phyloP scores from a whole-genome alignment of 176 grass and related monocot genomes.

The Zoysia pacifica region DNA sequence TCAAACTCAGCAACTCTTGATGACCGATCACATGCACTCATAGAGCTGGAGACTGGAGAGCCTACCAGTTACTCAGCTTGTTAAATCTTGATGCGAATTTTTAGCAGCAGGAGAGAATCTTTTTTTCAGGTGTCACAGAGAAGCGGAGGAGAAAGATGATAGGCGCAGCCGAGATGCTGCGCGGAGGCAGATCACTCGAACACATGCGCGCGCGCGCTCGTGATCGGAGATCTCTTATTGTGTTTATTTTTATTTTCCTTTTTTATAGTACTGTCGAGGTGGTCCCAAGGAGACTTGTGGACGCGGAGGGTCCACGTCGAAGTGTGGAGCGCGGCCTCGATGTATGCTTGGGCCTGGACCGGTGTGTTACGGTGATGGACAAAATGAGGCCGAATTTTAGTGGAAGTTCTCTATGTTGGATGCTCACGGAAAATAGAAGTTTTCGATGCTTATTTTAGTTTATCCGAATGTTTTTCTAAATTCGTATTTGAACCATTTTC shows the following conservation, averaged over 20 bases:
- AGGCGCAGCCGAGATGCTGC: constrained; percentile 30
- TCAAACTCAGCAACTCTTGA: too few species aligned
- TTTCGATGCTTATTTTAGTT: too few species aligned
- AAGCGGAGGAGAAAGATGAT: constrained; percentile 21
- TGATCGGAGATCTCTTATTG: not conserved
- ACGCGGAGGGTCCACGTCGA: constrained; percentile 15
- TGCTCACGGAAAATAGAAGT: too few species aligned
- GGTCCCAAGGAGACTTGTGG: not conserved
- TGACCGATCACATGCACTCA: not conserved
- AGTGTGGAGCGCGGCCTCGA: too few species aligned
- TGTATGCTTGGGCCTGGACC: not conserved
- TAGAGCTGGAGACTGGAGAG: not conserved
- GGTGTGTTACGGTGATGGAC: too few species aligned
- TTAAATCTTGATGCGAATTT: not conserved
- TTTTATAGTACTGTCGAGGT: not conserved
- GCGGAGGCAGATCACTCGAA: constrained; percentile 12
- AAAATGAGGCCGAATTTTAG: too few species aligned
- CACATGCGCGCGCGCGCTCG: constrained; percentile 37
- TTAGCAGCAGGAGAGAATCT: not conserved
- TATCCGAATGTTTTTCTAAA: too few species aligned
- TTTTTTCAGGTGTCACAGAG: constrained; percentile 32
- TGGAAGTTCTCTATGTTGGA: too few species aligned
- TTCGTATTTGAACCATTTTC: too few species aligned
- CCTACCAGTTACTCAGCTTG: not conserved
- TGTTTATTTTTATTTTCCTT: not conserved